Percentiles rank a stretch among this genome's conserved stretches.
Conservation (phyloP, 352 stramenopile species). For the Pythium biforme region DNA sequence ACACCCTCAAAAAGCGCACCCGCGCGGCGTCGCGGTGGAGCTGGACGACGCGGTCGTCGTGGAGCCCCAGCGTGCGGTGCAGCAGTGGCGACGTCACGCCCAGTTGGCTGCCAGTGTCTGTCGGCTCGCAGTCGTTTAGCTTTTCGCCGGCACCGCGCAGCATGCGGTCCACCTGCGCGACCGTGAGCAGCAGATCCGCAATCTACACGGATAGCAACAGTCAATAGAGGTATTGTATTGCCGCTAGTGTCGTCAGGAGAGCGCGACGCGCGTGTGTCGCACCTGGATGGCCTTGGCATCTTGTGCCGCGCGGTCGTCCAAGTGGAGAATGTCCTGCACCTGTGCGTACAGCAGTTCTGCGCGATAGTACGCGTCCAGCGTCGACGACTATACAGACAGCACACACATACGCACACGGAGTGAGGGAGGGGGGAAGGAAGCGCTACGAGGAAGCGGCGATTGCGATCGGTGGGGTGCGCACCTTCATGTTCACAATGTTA, state of each 20-base stretch:
- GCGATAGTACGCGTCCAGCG: constrained; percentile 34
- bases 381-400: constrained; percentile 1
- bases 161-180: constrained; percentile 33
- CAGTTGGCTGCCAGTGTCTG: constrained; percentile 12
- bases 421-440: neutral
- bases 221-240: neutral
- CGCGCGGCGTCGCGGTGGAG: constrained; percentile 27
- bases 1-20: constrained; percentile 20
- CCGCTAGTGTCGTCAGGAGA: neutral
- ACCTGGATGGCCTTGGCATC: constrained; percentile 21
- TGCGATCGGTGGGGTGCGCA: too few relatives aligned
- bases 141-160: constrained; percentile 6
- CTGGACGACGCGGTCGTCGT: constrained; percentile 17
- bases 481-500: neutral
- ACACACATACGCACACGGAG: neutral
- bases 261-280: neutral
- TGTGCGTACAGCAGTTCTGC: constrained; percentile 34
- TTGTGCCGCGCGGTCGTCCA: constrained; percentile 13
- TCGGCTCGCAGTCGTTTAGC: neutral
- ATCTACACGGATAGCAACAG: neutral
- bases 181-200: constrained; percentile 33
- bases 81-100: constrained; percentile 29
- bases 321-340: constrained; percentile 31
- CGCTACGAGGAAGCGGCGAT: too few relatives aligned
- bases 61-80: constrained; percentile 22